These are phyloP conservation scores for Colletotrichum scovillei DNA, from an alignment of 2,329 filamentous ascomycete genomes.

Conservation along the genomic window DNA sequence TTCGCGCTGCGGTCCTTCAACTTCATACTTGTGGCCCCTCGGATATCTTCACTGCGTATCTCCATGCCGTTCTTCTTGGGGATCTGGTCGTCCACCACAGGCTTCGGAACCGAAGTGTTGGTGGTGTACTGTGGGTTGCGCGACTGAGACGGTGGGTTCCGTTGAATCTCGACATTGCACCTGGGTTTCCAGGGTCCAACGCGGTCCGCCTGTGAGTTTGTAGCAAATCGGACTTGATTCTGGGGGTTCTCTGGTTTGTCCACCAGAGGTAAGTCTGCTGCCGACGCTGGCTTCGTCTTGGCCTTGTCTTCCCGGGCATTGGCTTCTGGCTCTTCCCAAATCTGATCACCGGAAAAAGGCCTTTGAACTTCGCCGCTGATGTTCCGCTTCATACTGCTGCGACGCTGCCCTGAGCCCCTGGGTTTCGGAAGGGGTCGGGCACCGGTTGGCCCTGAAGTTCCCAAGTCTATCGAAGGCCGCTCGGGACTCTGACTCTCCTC, in stretches of 20 bases:
- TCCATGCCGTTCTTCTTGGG: conserved; percentile 83
- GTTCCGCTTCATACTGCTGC: conserved; percentile 76
- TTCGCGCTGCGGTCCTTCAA: conserved; percentile 88
- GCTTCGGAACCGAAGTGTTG: conserved; percentile 61
- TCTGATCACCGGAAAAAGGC: conserved; percentile 80
- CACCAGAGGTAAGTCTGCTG: conserved; percentile 14
- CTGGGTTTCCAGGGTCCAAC: conserved; percentile 48
- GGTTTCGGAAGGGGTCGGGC: conserved; percentile 4
- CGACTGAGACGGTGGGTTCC: conserved; percentile 85
- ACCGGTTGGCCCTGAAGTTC: background rate
- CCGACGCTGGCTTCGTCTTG: background rate
- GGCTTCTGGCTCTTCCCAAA: conserved; percentile 87
- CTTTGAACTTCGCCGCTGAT: conserved; percentile 75
- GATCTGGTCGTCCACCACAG: conserved; percentile 52
- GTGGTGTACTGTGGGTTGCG: conserved; percentile 83
- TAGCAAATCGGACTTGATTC: conserved; percentile 61
- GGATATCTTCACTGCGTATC: conserved; percentile 87
- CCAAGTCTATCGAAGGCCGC: conserved; percentile 40
- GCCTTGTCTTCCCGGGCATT: conserved; percentile 43
- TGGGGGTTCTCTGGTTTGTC: conserved; percentile 73
- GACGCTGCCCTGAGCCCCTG: conserved; percentile 56
- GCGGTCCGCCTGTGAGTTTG: conserved; percentile 53
- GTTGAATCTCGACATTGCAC: conserved; percentile 77
- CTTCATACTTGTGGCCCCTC: conserved; percentile 89
- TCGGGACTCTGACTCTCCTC: conserved; percentile 9